Evolutionary conservation across 257 asterid species (phyloP).

Genomic region (Oldenlandia corymbosa): DNA sequence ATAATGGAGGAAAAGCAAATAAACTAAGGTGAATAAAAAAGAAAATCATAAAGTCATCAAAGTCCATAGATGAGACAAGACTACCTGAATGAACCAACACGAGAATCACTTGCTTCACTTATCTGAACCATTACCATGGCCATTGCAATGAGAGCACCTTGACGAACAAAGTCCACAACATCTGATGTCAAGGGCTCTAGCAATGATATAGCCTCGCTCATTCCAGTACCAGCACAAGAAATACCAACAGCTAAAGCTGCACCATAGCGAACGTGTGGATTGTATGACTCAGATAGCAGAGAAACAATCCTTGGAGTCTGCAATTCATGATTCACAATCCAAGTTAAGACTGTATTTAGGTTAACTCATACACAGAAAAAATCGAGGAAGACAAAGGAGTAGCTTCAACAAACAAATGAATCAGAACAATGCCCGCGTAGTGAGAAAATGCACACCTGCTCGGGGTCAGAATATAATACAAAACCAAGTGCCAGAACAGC

Average conservation of each 20-base stretch:
- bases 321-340: slow-evolving; percentile 19
- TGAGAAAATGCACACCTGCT: slow-evolving; percentile 46
- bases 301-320: slow-evolving; percentile 96
- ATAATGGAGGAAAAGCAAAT: slow-evolving; percentile 7
- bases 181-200: slow-evolving; percentile 94
- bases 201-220: slow-evolving; percentile 92
- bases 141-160: slow-evolving; percentile 98
- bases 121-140: slow-evolving; percentile 98
- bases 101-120: slow-evolving; percentile 94
- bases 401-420: not conserved
- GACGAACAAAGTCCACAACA: slow-evolving; percentile 97
- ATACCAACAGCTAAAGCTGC: slow-evolving; percentile 98
- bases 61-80: not conserved
- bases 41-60: not conserved
- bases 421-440: not conserved
- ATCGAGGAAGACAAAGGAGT: not conserved
- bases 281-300: slow-evolving; percentile 85
- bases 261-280: slow-evolving; percentile 98
- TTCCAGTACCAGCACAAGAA: slow-evolving; percentile 98
- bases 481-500: slow-evolving; percentile 98
- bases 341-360: not conserved
- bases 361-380: not conserved
- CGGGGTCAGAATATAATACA: slow-evolving; percentile 86
- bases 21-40: not conserved
- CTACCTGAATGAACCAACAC: slow-evolving; percentile 94